Conservation (phyloP, 176 grass and related monocot species). For the Saccharum officinarum region DNA sequence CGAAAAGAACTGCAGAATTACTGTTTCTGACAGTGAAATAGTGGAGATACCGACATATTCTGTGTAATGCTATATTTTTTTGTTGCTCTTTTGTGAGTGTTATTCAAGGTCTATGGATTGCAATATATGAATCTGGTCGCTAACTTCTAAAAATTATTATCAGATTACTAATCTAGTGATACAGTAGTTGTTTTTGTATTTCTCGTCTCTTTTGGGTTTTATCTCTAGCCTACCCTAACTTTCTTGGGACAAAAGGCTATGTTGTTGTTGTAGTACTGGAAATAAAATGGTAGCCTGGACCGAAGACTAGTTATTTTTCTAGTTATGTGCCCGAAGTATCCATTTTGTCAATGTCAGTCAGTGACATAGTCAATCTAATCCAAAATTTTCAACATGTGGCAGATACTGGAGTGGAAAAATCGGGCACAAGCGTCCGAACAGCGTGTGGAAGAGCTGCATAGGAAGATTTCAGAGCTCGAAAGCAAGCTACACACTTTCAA, state of each 20-base stretch:
- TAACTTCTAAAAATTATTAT: neutral
- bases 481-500: constrained; percentile 59
- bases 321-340: neutral
- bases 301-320: neutral
- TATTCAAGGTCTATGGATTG: neutral
- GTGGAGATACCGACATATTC: neutral
- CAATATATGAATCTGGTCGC: neutral
- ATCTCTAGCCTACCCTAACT: too few species aligned
- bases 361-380: constrained; percentile 8
- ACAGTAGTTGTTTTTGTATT: too few species aligned
- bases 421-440: constrained; percentile 53
- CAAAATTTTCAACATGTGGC: neutral
- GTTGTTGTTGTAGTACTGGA: neutral
- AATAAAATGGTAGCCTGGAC: neutral
- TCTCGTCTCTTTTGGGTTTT: too few species aligned
- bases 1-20: neutral
- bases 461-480: constrained; percentile 61
- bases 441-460: constrained; percentile 52
- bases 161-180: neutral
- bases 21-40: constrained; percentile 15
- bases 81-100: neutral
- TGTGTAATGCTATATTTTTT: neutral
- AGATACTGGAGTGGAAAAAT: constrained; percentile 85
- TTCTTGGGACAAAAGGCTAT: too few species aligned
- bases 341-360: neutral